Percentiles rank a stretch among this genome's conserved stretches.
Conservation (phyloP, 1,139 yeast species). For the Wickerhamiella pararugosa region DNA sequence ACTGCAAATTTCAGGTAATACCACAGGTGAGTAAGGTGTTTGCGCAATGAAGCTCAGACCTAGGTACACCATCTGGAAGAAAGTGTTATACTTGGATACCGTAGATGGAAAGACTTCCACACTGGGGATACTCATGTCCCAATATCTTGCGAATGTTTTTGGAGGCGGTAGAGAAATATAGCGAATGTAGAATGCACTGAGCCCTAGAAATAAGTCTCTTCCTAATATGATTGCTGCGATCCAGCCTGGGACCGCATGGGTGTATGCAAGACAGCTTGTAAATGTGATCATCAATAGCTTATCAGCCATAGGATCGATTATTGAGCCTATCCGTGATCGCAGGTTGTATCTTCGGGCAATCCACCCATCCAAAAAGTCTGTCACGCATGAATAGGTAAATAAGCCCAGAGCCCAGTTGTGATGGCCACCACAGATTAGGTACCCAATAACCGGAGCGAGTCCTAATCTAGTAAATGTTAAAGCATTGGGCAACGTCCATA, state of each 20-base stretch:
- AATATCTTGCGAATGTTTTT: slow-evolving; percentile 52
- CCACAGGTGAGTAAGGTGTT: slow-evolving; percentile 31
- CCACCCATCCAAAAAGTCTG: slow-evolving; percentile 85
- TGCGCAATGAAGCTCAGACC: slow-evolving; percentile 50
- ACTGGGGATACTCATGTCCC: slow-evolving; percentile 68
- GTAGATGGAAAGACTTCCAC: slow-evolving; percentile 84
- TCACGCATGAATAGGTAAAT: slow-evolving; percentile 72
- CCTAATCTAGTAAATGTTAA: slow-evolving; percentile 65
- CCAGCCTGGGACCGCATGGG: slow-evolving; percentile 41
- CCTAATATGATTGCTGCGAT: slow-evolving; percentile 70
- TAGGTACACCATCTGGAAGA: slow-evolving; percentile 79
- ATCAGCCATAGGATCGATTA: slow-evolving; percentile 92
- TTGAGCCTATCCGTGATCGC: slow-evolving; percentile 75
- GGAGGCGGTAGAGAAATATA: slow-evolving; percentile 65
- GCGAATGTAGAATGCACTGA: slow-evolving; percentile 63
- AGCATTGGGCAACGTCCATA: slow-evolving; percentile 73
- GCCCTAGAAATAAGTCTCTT: slow-evolving; percentile 60
- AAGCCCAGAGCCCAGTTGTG: slow-evolving; percentile 50
- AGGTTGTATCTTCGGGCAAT: slow-evolving; percentile 70
- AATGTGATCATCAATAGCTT: slow-evolving; percentile 78
- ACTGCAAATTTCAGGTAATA: slow-evolving; percentile 20
- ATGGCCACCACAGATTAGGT: slow-evolving; percentile 48
- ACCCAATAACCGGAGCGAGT: slow-evolving; percentile 75
- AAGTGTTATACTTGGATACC: slow-evolving; percentile 79
- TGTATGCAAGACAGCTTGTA: slow-evolving; percentile 58